phyloP scores from a whole-genome alignment of 2,329 filamentous ascomycete species.

The Fusarium ambrosium region DNA sequence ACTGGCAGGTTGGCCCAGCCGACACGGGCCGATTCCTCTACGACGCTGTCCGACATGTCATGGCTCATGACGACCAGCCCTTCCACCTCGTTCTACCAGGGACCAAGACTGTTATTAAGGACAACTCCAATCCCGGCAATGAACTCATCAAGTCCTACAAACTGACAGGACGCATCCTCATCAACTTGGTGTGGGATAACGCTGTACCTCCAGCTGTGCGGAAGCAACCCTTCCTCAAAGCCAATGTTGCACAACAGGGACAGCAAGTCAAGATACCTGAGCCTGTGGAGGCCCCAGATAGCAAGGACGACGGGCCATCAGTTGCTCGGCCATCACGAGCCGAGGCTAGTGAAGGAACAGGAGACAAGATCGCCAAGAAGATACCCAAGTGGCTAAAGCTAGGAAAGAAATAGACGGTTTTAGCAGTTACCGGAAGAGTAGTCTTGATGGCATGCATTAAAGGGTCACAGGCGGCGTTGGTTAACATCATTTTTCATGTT shows the following conservation, averaged over 20 bases:
- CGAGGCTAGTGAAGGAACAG: constrained; percentile 55
- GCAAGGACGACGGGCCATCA: constrained; percentile 49
- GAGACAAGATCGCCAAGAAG: constrained; percentile 77
- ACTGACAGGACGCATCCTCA: constrained; percentile 77
- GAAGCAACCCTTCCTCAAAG: constrained; percentile 70
- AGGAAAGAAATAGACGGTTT: constrained; percentile 71
- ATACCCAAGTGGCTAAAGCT: constrained; percentile 81
- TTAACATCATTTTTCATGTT: not conserved
- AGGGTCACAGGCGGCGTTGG: constrained; percentile 33
- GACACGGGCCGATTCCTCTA: constrained; percentile 82
- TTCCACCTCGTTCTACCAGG: constrained; percentile 80
- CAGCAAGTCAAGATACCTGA: constrained; percentile 76
- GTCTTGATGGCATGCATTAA: constrained; percentile 10
- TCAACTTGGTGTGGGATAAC: constrained; percentile 83
- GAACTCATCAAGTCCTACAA: constrained; percentile 80
- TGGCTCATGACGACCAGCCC: constrained; percentile 72
- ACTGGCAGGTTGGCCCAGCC: constrained; percentile 75
- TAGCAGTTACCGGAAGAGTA: not conserved
- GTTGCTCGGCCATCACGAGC: constrained; percentile 46
- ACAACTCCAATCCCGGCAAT: constrained; percentile 61
- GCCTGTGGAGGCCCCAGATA: constrained; percentile 58
- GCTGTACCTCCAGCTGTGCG: constrained; percentile 69
- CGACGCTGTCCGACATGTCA: constrained; percentile 77
- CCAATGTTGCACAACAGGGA: constrained; percentile 70
- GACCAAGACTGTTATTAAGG: constrained; percentile 62